These are phyloP conservation scores for Phytophthora ohioensis DNA, from an alignment of 352 stramenopile genomes.

Conservation along the genomic window DNA sequence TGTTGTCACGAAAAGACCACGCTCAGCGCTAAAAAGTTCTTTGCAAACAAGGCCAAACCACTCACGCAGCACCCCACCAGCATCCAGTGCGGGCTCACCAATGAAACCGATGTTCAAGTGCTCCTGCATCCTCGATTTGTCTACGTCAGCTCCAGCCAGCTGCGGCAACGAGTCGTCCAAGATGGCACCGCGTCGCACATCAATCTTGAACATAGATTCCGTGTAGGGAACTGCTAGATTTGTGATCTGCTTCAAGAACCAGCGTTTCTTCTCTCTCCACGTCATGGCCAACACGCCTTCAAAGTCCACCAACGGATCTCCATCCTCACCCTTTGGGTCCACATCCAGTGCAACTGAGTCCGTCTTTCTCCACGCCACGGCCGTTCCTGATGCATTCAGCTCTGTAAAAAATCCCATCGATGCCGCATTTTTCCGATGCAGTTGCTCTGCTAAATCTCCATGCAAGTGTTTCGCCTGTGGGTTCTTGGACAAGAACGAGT, in stretches of 20 bases:
- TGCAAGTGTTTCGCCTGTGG: conserved; percentile 50
- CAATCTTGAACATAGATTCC: conserved; percentile 67
- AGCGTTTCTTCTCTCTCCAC: conserved; percentile 78
- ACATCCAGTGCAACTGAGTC: conserved; percentile 59
- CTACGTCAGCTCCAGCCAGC: conserved; percentile 43
- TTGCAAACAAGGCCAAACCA: conserved; percentile 82
- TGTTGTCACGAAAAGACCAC: conserved; percentile 75
- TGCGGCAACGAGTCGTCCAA: conserved; percentile 74
- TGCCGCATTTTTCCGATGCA: conserved; percentile 81
- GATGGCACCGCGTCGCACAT: conserved; percentile 60
- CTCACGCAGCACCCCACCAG: conserved; percentile 82
- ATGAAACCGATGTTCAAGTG: conserved; percentile 84
- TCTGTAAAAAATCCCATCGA: conserved; percentile 80
- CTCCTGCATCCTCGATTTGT: conserved; percentile 51
- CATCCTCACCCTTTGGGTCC: conserved; percentile 36
- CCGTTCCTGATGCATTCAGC: conserved; percentile 54
- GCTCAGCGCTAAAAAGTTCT: conserved; percentile 77
- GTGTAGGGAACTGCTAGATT: conserved; percentile 66
- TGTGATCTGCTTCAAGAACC: conserved; percentile 79
- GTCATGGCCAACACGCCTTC: conserved; percentile 76
- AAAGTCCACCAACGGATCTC: conserved; percentile 56
- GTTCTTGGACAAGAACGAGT: conserved; percentile 67
- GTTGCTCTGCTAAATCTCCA: conserved; percentile 62
- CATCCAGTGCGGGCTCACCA: conserved; percentile 76
- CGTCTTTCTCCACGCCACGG: conserved; percentile 59